phyloP scores from a whole-genome alignment of 768 basidiomycete species.

The Rhodotorula toruloides region DNA sequence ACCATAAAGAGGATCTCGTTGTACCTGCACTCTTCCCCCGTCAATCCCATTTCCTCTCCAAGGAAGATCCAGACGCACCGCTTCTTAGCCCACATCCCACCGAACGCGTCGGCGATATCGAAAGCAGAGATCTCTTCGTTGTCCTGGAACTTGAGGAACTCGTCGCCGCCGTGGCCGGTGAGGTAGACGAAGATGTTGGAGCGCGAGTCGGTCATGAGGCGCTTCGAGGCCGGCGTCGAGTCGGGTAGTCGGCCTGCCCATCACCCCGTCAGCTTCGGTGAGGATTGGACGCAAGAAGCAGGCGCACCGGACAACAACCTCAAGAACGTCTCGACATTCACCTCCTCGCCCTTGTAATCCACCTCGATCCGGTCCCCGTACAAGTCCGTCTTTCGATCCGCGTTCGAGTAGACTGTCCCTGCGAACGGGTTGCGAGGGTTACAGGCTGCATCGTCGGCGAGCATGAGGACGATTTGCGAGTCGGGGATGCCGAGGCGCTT shows the following conservation, averaged over 20 bases:
- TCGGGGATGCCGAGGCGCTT: constrained; percentile 97
- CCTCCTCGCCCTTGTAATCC: constrained; percentile 96
- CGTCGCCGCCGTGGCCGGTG: constrained; percentile 97
- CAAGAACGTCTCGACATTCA: constrained; percentile 93
- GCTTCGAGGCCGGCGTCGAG: constrained; percentile 83
- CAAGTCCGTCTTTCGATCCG: constrained; percentile 72
- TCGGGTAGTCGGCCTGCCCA: constrained; percentile 69
- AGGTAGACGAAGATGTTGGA: constrained; percentile 96
- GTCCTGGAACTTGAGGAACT: constrained; percentile 98
- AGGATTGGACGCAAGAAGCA: too few species aligned
- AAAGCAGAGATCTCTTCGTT: constrained; percentile 96
- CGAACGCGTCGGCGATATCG: constrained; percentile 95
- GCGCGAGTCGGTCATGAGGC: constrained; percentile 78
- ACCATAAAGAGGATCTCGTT: constrained; percentile 97
- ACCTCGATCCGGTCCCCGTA: constrained; percentile 98
- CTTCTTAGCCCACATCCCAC: constrained; percentile 97
- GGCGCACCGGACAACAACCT: constrained; percentile 77
- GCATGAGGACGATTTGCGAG: constrained; percentile 97
- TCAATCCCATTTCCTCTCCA: background rate
- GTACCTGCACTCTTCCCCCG: constrained; percentile 55
- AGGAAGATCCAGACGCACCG: constrained; percentile 53
- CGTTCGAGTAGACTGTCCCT: constrained; percentile 85
- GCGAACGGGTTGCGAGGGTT: constrained; percentile 87
- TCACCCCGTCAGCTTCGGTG: background rate
- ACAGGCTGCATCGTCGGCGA: constrained; percentile 93